phyloP scores from a whole-genome alignment of 2,329 filamentous ascomycete species.

The Ophiostoma fasciatum region DNA sequence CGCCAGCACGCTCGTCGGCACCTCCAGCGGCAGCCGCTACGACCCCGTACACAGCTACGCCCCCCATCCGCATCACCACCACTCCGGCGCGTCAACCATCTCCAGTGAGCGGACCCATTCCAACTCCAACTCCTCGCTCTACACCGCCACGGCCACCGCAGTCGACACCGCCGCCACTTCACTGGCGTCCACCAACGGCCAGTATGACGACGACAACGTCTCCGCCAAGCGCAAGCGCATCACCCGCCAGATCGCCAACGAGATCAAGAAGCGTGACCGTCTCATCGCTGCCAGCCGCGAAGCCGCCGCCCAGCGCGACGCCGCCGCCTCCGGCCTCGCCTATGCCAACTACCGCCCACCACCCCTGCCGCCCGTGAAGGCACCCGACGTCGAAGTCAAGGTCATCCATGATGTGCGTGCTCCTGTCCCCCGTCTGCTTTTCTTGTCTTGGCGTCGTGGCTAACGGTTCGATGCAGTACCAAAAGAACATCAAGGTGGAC shows the following conservation, averaged over 20 bases:
- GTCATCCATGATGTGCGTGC: constrained; percentile 49
- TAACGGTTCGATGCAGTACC: constrained; percentile 11
- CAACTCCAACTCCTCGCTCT: constrained; percentile 58
- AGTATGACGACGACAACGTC: constrained; percentile 55
- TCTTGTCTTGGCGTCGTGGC: background rate
- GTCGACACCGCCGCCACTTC: constrained; percentile 78
- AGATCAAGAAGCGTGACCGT: constrained; percentile 62
- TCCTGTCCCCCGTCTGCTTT: background rate
- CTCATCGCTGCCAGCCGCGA: constrained; percentile 62
- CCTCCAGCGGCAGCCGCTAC: constrained; percentile 41
- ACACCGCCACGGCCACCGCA: constrained; percentile 61
- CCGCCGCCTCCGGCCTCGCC: constrained; percentile 52
- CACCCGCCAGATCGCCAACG: constrained; percentile 61
- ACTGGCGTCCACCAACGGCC: constrained; percentile 48
- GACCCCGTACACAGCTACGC: constrained; percentile 55
- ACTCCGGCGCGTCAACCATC: constrained; percentile 51
- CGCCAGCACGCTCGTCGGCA: constrained; percentile 16
- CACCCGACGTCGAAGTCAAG: constrained; percentile 56
- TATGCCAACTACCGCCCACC: constrained; percentile 75
- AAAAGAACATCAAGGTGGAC: constrained; percentile 59
- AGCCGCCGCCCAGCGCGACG: too few species aligned
- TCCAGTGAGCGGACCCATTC: constrained; percentile 78
- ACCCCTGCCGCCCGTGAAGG: constrained; percentile 78
- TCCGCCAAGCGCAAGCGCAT: constrained; percentile 76
- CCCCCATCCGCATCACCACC: too few species aligned